Evolutionary conservation across 2,329 filamentous ascomycete species (phyloP).

Genomic region (Botryotinia globosa): DNA sequence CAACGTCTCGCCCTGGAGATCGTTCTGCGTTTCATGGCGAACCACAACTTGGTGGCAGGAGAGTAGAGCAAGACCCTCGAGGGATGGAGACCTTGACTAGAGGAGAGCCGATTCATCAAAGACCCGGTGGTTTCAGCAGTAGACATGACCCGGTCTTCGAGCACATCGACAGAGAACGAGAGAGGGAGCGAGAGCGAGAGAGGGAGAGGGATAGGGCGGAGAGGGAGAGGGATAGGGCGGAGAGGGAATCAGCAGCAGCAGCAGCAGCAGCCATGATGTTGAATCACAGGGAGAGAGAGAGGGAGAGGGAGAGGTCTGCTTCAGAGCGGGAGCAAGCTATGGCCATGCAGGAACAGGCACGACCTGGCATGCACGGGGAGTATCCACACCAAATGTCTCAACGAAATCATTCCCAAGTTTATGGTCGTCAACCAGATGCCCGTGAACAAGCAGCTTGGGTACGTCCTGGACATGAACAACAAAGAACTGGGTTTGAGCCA

Average conservation of each 20-base stretch:
- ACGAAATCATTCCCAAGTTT: constrained; percentile 28
- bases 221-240: constrained; percentile 38
- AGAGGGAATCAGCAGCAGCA: constrained; percentile 25
- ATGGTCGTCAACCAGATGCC: constrained; percentile 33
- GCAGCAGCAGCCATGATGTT: background rate
- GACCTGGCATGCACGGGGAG: constrained; percentile 25
- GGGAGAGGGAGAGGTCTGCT: constrained; percentile 3
- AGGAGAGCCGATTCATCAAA: constrained; percentile 34
- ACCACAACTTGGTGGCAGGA: constrained; percentile 26
- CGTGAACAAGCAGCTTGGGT: constrained; percentile 36
- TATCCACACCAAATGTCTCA: constrained; percentile 34
- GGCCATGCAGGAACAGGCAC: constrained; percentile 31
- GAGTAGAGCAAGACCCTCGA: constrained; percentile 26
- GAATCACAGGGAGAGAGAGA: constrained; percentile 5
- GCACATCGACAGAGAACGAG: constrained; percentile 50
- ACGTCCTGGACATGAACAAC: constrained; percentile 32
- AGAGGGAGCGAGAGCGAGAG: constrained; percentile 28
- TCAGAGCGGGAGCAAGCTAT: constrained; percentile 41
- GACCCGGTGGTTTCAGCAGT: constrained; percentile 32
- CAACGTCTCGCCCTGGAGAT: constrained; percentile 48
- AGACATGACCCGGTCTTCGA: constrained; percentile 45
- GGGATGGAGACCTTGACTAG: constrained; percentile 41
- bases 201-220: constrained; percentile 39
- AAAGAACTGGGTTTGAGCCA: constrained; percentile 23
- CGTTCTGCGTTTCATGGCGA: constrained; percentile 26